Conservation (phyloP, 441 rosid genomes). For the Pelargonium cotyledonis region DNA sequence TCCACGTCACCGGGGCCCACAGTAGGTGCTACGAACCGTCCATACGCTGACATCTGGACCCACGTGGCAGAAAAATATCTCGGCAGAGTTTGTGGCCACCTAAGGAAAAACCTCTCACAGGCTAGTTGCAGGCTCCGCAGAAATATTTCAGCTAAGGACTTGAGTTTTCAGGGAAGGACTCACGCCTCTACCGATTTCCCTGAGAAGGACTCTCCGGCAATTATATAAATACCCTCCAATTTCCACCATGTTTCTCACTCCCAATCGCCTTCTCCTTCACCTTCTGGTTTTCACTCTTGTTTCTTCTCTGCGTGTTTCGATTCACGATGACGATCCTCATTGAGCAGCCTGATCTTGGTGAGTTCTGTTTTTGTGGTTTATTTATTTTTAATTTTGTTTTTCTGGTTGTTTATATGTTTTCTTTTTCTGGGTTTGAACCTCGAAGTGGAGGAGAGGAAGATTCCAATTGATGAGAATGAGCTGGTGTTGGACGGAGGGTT, state of each 20-base stretch:
- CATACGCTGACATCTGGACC: not conserved
- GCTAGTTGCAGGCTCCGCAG: not conserved
- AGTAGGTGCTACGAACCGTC: not conserved
- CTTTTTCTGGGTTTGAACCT: not conserved
- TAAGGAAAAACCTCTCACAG: not conserved
- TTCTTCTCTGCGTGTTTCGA: not conserved
- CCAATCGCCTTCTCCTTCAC: not conserved
- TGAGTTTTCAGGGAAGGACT: not conserved
- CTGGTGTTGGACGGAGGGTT: conserved; percentile 14
- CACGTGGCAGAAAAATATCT: conserved; percentile 1
- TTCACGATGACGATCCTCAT: conserved; percentile 19
- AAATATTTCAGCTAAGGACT: conserved; percentile 4
- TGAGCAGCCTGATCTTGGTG: conserved; percentile 13
- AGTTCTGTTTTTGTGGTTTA: not conserved
- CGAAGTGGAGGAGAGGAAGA: conserved; percentile 6
- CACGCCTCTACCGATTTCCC: not conserved
- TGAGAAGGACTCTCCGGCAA: conserved; percentile 6
- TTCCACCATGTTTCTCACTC: not conserved
- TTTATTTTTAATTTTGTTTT: not conserved
- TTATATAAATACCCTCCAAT: conserved; percentile 7
- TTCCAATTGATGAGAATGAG: conserved; percentile 7
- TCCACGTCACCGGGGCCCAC: not conserved
- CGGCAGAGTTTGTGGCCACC: not conserved
- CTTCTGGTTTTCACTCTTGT: not conserved
- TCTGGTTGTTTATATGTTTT: no score